These are phyloP conservation scores for Xerocomellus dryophilus DNA, from an alignment of 768 basidiomycete species.

Conservation along the genomic window DNA sequence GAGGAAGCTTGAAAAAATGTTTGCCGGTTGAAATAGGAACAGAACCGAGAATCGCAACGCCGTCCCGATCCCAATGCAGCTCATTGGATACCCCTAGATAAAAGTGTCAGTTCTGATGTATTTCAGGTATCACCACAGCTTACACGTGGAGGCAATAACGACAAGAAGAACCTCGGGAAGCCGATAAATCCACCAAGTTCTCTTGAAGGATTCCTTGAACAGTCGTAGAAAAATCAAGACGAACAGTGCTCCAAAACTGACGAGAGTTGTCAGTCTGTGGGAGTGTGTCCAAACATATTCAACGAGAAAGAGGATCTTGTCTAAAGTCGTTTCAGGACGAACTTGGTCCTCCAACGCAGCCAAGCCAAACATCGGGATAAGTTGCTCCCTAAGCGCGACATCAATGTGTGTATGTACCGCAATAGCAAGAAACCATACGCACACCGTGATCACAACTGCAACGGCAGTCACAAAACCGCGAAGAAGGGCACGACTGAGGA, in stretches of 20 bases:
- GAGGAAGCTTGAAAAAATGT: slow-evolving; percentile 72
- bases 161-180: slow-evolving; percentile 89
- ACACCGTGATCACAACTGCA: slow-evolving; percentile 84
- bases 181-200: slow-evolving; percentile 69
- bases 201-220: slow-evolving; percentile 56
- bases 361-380: slow-evolving; percentile 90
- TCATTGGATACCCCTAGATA: slow-evolving; percentile 63
- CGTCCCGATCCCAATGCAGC: slow-evolving; percentile 71
- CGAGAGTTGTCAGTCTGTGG: slow-evolving; percentile 64
- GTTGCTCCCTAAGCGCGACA: slow-evolving; percentile 56
- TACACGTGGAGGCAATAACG: slow-evolving; percentile 80
- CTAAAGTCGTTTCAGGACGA: slow-evolving; percentile 65
- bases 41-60: slow-evolving; percentile 80
- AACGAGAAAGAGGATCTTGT: slow-evolving; percentile 76
- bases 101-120: not conserved
- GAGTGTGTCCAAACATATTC: slow-evolving; percentile 52
- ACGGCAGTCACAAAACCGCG: slow-evolving; percentile 86
- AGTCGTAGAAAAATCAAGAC: slow-evolving; percentile 60
- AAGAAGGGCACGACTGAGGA: slow-evolving; percentile 83
- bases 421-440: slow-evolving; percentile 25
- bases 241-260: slow-evolving; percentile 71
- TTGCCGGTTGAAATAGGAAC: slow-evolving; percentile 61
- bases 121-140: slow-evolving; percentile 22
- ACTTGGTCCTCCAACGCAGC: slow-evolving; percentile 47
- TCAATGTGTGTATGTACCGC: slow-evolving; percentile 1